Percentiles rank a stretch among this genome's conserved stretches.
Evolutionary conservation across 805 yeast species (phyloP).

Genomic region (Priceomyces castillae): DNA sequence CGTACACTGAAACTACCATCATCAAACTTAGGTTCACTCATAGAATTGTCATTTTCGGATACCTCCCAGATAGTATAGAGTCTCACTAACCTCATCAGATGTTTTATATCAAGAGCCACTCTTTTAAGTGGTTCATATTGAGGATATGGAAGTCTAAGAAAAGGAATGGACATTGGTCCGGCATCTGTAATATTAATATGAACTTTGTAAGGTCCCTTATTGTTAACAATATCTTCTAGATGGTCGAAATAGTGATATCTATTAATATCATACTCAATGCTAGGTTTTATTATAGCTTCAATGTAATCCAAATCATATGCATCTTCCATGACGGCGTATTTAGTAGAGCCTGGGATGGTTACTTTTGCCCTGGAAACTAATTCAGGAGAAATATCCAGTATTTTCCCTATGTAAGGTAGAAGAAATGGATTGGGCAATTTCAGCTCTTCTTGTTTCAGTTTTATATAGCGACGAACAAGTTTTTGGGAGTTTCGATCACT

Average conservation of each 20-base stretch:
- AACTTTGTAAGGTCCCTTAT: constrained; percentile 37
- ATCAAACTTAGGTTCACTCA: constrained; percentile 10
- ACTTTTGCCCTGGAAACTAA: constrained; percentile 9
- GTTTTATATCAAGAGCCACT: constrained; percentile 32
- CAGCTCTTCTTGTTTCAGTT: constrained; percentile 22
- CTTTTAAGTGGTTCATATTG: constrained; percentile 14
- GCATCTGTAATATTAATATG: constrained; percentile 28
- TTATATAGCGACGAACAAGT: constrained; percentile 29
- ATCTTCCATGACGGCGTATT: constrained; percentile 13
- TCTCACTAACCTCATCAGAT: constrained; percentile 23
- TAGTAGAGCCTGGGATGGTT: constrained; percentile 25
- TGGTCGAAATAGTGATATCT: constrained; percentile 19
- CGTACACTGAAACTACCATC: constrained; percentile 33
- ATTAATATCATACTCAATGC: constrained; percentile 33
- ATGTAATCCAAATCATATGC: constrained; percentile 35
- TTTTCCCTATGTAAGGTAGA: constrained; percentile 25
- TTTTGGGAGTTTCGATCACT: constrained; percentile 8
- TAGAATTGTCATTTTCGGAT: not conserved
- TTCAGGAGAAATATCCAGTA: constrained; percentile 7
- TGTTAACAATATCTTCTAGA: constrained; percentile 20
- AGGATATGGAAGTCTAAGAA: constrained; percentile 24
- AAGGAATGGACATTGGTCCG: constrained; percentile 30
- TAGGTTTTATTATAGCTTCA: constrained; percentile 30
- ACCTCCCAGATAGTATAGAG: constrained; percentile 30
- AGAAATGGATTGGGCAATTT: constrained; percentile 32